Evolutionary conservation across 352 stramenopile species (phyloP).

Genomic region (Albugo candida): DNA sequence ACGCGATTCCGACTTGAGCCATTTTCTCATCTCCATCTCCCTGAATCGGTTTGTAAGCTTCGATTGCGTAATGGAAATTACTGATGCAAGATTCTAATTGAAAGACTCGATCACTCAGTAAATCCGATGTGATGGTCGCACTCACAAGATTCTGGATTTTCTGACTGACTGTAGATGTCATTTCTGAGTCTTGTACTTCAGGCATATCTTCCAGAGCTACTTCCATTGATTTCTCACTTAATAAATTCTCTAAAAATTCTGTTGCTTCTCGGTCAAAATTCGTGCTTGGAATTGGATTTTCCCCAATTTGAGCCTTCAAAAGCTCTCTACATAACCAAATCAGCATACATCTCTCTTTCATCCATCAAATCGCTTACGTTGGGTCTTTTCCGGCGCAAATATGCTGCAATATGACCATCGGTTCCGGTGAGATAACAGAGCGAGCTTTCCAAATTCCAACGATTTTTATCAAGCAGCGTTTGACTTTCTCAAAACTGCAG

Average conservation of each 20-base stretch:
- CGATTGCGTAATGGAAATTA: conserved; percentile 42
- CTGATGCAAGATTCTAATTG: conserved; percentile 64
- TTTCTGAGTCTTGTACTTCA: conserved; percentile 17
- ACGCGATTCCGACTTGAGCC: conserved; percentile 21
- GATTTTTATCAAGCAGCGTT: conserved; percentile 71
- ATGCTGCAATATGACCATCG: conserved; percentile 52
- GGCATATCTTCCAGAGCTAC: conserved; percentile 17
- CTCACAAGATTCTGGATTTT: conserved; percentile 56
- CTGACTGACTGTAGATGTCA: conserved; percentile 19
- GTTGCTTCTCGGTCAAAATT: no score
- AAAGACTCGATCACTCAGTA: conserved; percentile 79
- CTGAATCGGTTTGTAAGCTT: conserved; percentile 13
- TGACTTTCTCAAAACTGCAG: conserved; percentile 45
- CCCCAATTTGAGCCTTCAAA: no score
- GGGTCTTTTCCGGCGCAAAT: conserved; percentile 35
- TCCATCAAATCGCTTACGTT: no score
- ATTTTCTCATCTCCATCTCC: conserved; percentile 6
- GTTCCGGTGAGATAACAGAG: conserved; percentile 21
- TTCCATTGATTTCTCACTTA: conserved; percentile 20
- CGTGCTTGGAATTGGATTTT: no score
- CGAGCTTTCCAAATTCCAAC: conserved; percentile 74
- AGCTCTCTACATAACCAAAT: no score
- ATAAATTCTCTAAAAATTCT: conserved; percentile 17
- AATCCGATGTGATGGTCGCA: conserved; percentile 59
- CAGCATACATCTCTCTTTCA: no score